phyloP scores from a whole-genome alignment of 2,329 filamentous ascomycete species.

The Penicillium sp. region DNA sequence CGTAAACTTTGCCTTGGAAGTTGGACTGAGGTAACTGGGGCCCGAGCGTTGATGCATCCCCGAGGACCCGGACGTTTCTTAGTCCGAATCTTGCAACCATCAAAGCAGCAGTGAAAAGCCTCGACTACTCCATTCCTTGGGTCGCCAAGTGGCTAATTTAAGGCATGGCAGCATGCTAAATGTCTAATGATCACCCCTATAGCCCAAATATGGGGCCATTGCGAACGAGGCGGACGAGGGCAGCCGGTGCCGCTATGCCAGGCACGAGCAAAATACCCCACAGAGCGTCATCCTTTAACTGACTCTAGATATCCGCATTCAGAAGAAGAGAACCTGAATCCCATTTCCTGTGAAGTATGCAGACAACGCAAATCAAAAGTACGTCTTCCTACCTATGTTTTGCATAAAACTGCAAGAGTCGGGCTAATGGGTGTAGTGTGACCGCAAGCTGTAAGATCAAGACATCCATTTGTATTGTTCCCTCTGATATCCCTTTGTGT shows the following conservation, averaged over 20 bases:
- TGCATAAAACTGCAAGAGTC: neutral
- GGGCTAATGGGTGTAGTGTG: conserved; percentile 22
- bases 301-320: neutral
- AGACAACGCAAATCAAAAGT: conserved; percentile 27
- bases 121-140: neutral
- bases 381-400: conserved; percentile 1
- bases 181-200: neutral
- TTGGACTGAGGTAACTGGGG: too few relatives aligned
- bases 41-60: too few relatives aligned
- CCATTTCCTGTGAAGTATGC: conserved; percentile 23
- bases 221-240: conserved; percentile 11
- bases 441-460: conserved; percentile 20
- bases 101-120: neutral
- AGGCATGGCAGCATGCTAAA: neutral
- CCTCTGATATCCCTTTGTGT: neutral
- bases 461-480: neutral
- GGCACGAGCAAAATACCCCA: conserved; percentile 6
- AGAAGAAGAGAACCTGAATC: conserved; percentile 15
- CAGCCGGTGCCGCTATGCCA: conserved; percentile 4
- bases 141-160: neutral
- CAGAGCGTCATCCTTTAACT: neutral
- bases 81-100: conserved; percentile 8
- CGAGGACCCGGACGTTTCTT: conserved; percentile 22
- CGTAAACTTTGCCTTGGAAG: neutral
- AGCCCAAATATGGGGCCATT: conserved; percentile 1